Percentiles rank a stretch among this genome's conserved stretches.
Evolutionary conservation across 306 rosid genomes (phyloP).

Genomic region (Dalbergia cochinchinensis): DNA sequence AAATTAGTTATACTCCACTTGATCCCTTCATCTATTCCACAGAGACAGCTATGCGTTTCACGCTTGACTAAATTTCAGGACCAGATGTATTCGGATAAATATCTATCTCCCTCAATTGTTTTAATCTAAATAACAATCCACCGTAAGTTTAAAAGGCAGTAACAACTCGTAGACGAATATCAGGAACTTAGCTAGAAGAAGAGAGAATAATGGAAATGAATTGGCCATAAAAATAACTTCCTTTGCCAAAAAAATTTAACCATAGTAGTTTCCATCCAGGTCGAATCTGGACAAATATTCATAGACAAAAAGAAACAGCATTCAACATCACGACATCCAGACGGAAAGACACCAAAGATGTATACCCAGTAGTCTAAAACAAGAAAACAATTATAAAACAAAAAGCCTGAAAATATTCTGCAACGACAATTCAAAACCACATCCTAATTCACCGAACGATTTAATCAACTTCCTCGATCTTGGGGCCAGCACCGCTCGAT

Average conservation of each 20-base stretch:
- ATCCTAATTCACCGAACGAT: neutral
- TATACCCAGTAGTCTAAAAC: neutral
- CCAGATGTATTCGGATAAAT: no score
- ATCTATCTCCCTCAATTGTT: no score
- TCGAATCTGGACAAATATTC: neutral
- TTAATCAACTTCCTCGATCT: conserved; percentile 77
- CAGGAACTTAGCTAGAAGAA: neutral
- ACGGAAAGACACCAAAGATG: neutral
- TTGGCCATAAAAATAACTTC: neutral
- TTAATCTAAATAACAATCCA: no score
- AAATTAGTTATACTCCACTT: no score
- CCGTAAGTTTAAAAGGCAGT: no score
- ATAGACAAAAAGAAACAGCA: neutral
- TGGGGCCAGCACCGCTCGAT: conserved; percentile 65
- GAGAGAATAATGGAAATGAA: neutral
- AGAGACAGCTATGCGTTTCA: no score
- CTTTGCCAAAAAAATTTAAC: neutral
- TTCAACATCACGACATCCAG: neutral
- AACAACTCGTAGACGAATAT: neutral
- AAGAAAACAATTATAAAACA: neutral
- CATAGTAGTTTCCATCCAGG: neutral
- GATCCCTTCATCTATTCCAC: no score
- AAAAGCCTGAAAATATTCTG: neutral
- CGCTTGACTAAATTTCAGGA: no score
- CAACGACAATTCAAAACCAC: neutral